Percentiles rank a stretch among this genome's conserved stretches.
phyloP scores from a whole-genome alignment of 1,139 yeast genomes.

The Suhomyces bribrorum region DNA sequence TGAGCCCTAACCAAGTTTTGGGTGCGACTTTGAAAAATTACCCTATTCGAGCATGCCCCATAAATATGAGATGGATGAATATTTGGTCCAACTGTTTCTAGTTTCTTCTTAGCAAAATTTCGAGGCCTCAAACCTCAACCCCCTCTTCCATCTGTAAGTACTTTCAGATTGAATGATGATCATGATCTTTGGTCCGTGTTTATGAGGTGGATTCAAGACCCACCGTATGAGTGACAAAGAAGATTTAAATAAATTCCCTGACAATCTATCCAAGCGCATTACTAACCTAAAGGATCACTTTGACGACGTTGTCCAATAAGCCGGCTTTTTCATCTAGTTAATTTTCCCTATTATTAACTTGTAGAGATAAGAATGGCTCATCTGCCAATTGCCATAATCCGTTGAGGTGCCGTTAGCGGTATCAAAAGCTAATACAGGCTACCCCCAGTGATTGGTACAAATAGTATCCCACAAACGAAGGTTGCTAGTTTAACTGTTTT shows the following conservation, averaged over 20 bases:
- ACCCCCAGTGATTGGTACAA: too few species aligned
- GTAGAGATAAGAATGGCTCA: too few species aligned
- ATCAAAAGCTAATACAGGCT: too few species aligned
- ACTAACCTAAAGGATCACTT: background rate
- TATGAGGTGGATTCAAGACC: conserved; percentile 93
- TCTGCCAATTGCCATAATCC: too few species aligned
- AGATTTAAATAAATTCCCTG: conserved; percentile 51
- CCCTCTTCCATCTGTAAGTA: too few species aligned
- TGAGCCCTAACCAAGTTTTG: conserved; percentile 11
- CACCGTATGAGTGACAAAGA: conserved; percentile 85
- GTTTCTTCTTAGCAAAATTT: too few species aligned
- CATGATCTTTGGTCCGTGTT: conserved; percentile 89
- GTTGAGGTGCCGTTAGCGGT: too few species aligned
- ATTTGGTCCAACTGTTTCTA: conserved; percentile 6
- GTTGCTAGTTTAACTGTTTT: too few species aligned
- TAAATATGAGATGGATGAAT: conserved; percentile 1
- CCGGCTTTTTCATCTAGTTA: too few species aligned
- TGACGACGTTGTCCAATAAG: background rate
- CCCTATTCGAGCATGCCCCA: background rate
- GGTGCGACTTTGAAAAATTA: conserved; percentile 6
- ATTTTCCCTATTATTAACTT: too few species aligned
- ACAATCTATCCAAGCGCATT: conserved; percentile 13
- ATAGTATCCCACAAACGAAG: too few species aligned
- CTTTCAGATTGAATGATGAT: conserved; percentile 54
- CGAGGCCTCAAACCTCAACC: too few species aligned